phyloP scores from a whole-genome alignment of 768 basidiomycete species.

The Mycena metata region DNA sequence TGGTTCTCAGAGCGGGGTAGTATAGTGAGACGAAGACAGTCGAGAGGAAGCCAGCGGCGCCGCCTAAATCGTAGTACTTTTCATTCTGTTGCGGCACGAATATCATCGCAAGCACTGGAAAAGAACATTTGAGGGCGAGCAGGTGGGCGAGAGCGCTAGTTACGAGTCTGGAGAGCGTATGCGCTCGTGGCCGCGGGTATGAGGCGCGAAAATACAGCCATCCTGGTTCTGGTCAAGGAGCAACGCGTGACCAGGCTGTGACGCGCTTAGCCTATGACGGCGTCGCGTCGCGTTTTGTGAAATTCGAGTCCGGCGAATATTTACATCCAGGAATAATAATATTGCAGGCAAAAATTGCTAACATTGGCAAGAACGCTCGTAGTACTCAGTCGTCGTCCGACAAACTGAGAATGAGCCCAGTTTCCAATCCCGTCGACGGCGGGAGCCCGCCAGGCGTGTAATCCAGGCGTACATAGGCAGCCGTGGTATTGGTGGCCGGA shows the following conservation, averaged over 20 bases:
- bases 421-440: constrained; percentile 17
- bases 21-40: constrained; percentile 73
- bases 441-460: constrained; percentile 8
- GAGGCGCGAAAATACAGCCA: constrained; percentile 68
- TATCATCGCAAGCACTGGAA: constrained; percentile 64
- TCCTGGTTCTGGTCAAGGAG: constrained; percentile 36
- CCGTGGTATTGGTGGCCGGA: background rate
- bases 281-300: no score
- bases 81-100: constrained; percentile 78
- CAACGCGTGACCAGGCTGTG: background rate
- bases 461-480: constrained; percentile 19
- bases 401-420: constrained; percentile 1
- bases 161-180: constrained; percentile 65
- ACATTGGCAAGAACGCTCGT: background rate
- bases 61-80: constrained; percentile 76
- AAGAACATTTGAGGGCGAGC: constrained; percentile 20
- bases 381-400: constrained; percentile 17
- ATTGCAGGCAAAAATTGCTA: background rate
- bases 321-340: background rate
- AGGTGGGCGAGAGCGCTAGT: constrained; percentile 23
- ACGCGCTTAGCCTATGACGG: no score
- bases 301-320: no score
- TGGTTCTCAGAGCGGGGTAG: constrained; percentile 68
- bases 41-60: constrained; percentile 75
- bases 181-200: constrained; percentile 62